These are phyloP conservation scores for Fusarium mundagurra DNA, from an alignment of 2,329 filamentous ascomycete genomes.

Conservation along the genomic window DNA sequence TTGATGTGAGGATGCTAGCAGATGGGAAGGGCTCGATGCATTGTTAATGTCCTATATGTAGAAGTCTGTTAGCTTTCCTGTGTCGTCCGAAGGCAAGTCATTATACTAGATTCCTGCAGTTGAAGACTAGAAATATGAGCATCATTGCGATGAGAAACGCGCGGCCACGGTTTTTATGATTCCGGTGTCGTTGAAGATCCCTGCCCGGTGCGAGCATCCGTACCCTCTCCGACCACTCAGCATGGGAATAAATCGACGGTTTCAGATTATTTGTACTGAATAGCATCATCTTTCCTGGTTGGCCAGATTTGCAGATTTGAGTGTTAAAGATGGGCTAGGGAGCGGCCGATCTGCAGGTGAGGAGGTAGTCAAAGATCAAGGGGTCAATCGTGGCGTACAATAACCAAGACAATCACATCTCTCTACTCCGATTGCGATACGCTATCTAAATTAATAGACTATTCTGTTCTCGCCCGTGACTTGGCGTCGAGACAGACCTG, in stretches of 20 bases:
- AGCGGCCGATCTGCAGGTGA: too few species aligned
- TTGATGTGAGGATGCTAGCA: not conserved
- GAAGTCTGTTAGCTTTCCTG: not conserved
- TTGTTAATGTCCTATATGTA: not conserved
- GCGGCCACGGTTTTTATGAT: constrained; percentile 1
- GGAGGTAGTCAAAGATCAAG: not conserved
- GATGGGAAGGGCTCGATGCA: not conserved
- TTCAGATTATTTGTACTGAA: not conserved
- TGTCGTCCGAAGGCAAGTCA: accelerated
- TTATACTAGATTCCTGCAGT: constrained; percentile 1
- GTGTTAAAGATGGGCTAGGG: not conserved
- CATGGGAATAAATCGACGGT: not conserved
- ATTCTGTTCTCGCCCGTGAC: not conserved
- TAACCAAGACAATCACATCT: not conserved
- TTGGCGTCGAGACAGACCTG: not conserved
- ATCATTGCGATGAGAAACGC: not conserved
- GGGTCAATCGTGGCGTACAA: not conserved
- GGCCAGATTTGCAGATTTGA: not conserved
- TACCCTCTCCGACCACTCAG: not conserved
- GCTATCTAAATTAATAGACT: not conserved
- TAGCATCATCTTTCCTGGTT: not conserved
- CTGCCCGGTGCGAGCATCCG: constrained; percentile 3
- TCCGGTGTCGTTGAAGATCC: not conserved
- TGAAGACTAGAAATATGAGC: constrained; percentile 2
- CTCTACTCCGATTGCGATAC: not conserved